Evolutionary conservation across 1,284 basidiomycete genomes (phyloP), one percentile per base, ranked within the genome.

Genomic region (Sporisorium iseilematis-ciliati): DNA sequence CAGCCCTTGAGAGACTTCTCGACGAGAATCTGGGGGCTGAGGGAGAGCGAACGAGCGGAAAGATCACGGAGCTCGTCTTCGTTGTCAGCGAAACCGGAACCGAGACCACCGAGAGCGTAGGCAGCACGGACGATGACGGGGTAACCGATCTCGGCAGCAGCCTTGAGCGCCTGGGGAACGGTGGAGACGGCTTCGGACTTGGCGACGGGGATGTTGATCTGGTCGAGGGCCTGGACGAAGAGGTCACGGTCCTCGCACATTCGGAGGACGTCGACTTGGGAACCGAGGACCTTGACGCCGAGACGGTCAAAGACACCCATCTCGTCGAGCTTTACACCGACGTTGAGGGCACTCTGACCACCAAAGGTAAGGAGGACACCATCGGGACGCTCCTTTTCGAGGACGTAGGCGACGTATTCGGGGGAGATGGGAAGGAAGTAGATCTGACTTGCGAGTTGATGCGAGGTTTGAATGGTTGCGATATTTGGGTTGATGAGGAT

Each of bases 1-100:
- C 97, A 99, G 50, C 97, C 97, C 87, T 98, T 98, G 91, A 99
- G 93, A 82, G 93, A 95, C 79, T 95, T 93, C 87, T 99, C 97
- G 79, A 99, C 95, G 62, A 99, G 89, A 52, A 99, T 94, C 86
- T 99, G 97, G 52, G 97, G 97, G 80, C 91, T 93, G 40, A 98
- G 89, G 85, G 91, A 92, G 68, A 99, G 90, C 84, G 92, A 91
- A 86, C 93, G 95, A 41, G 97, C 95, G 57, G 94, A 91, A 23
- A 99, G 89, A 86, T 99, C 95, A 64, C 95, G 92, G 63, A 99
- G 88, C 88, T 99, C 96, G 75, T 98, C 93, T 31, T 94, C 89
- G 86, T 98, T 91, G 84, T 97, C 91, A 56, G 97, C 97, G 84
- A 99, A 99, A 65, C 97, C 97, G 80, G 96, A 98, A 66, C 97